A percentile compares a stretch with the other conserved stretches of the same genome.
These are phyloP conservation scores for Madurella mycetomatis DNA, from an alignment of 2,329 filamentous ascomycete species.

Conservation along the genomic window DNA sequence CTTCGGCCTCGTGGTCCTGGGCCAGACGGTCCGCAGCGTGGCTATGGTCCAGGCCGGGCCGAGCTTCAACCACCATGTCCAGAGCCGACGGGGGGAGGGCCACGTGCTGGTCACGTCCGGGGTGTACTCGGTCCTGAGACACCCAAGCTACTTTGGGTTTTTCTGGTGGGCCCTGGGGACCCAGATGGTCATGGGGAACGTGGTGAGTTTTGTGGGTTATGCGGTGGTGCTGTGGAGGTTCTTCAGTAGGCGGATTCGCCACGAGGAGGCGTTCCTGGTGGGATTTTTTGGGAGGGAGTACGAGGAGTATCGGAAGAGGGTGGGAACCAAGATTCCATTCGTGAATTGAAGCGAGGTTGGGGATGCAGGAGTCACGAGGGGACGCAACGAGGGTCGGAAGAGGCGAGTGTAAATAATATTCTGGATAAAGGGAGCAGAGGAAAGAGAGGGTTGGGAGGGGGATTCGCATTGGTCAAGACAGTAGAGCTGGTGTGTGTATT, in stretches of 20 bases:
- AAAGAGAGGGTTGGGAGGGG: too few relatives aligned
- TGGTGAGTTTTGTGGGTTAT: constrained; percentile 72
- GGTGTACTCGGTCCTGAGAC: constrained; percentile 70
- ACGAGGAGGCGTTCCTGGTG: constrained; percentile 74
- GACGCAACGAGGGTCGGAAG: background rate
- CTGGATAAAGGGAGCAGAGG: too few relatives aligned
- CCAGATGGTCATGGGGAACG: constrained; percentile 83
- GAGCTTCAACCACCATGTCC: constrained; percentile 88
- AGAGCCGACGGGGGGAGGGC: constrained; percentile 60
- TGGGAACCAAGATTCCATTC: constrained; percentile 77
- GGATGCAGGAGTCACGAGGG: background rate
- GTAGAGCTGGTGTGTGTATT: too few relatives aligned
- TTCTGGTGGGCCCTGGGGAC: constrained; percentile 98
- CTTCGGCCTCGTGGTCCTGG: constrained; percentile 58
- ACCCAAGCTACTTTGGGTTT: constrained; percentile 96
- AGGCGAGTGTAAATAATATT: background rate
- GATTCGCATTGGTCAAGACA: background rate
- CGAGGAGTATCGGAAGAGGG: constrained; percentile 63
- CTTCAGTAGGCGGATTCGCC: constrained; percentile 67
- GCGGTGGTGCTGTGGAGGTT: constrained; percentile 76
- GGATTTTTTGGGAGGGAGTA: constrained; percentile 85
- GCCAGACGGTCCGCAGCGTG: constrained; percentile 70
- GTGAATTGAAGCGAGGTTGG: constrained; percentile 37
- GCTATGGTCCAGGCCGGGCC: constrained; percentile 87
- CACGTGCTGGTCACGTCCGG: constrained; percentile 82